phyloP scores from a whole-genome alignment of 345 rosid species.

The Firmiana major region DNA sequence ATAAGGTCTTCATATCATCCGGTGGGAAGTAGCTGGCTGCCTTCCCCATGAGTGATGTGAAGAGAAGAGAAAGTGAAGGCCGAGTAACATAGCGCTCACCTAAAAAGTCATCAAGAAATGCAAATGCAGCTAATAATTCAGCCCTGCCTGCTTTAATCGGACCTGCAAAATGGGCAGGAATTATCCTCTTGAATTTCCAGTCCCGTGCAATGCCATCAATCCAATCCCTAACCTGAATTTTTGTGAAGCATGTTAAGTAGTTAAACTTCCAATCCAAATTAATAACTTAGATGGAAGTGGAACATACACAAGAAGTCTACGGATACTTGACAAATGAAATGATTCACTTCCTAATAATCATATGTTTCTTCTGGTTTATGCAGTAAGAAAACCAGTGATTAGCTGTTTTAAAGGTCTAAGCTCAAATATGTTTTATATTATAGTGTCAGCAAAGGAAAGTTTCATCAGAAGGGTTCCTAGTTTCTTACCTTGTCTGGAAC shows the following conservation, averaged over 20 bases:
- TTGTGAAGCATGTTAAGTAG: background rate
- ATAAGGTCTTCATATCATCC: conserved; percentile 89
- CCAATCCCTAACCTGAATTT: conserved; percentile 84
- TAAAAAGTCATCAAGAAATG: conserved; percentile 79
- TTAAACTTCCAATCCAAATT: conserved; percentile 8
- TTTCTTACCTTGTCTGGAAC: conserved; percentile 86
- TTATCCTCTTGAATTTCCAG: conserved; percentile 92
- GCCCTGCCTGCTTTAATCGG: conserved; percentile 81
- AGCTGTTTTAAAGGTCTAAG: background rate
- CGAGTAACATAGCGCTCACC: conserved; percentile 65
- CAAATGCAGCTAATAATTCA: conserved; percentile 83
- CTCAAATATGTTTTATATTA: background rate
- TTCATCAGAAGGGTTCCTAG: conserved; percentile 16
- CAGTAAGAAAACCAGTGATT: background rate
- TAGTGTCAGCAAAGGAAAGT: background rate
- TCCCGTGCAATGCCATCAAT: conserved; percentile 71
- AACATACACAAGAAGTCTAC: background rate
- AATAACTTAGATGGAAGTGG: background rate
- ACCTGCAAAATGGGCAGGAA: conserved; percentile 93
- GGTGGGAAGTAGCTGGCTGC: conserved; percentile 97
- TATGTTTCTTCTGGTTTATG: background rate
- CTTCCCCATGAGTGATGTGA: conserved; percentile 76
- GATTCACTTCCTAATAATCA: background rate
- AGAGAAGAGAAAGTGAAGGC: conserved; percentile 67
- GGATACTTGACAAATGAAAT: background rate